phyloP scores from a whole-genome alignment of 2,329 filamentous ascomycete species.

The Tricladium varicosporioides region DNA sequence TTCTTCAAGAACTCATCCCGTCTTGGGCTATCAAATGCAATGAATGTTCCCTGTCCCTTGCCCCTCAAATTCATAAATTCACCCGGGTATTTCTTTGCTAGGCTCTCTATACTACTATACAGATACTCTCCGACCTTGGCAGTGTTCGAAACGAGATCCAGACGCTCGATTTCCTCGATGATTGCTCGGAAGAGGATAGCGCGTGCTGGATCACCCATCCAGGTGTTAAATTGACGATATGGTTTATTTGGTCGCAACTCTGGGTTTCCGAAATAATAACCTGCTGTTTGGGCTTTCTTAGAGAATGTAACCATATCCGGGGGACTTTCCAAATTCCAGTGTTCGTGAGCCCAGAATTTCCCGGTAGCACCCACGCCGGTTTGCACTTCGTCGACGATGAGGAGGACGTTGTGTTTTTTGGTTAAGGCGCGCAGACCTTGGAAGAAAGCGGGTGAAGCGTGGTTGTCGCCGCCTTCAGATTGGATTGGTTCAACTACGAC shows the following conservation, averaged over 20 bases:
- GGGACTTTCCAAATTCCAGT: conserved; percentile 70
- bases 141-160: conserved; percentile 68
- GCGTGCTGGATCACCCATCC: conserved; percentile 80
- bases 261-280: conserved; percentile 79
- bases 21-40: conserved; percentile 73
- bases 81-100: conserved; percentile 64
- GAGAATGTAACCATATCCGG: conserved; percentile 88
- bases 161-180: conserved; percentile 68
- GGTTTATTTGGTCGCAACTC: conserved; percentile 75
- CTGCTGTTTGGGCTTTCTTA: conserved; percentile 83
- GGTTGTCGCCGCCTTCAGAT: conserved; percentile 82
- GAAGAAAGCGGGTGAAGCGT: conserved; percentile 78
- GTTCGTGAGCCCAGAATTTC: conserved; percentile 84
- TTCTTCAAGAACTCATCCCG: conserved; percentile 67
- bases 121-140: conserved; percentile 61
- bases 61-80: conserved; percentile 73
- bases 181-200: conserved; percentile 77
- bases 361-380: conserved; percentile 83
- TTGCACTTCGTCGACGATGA: conserved; percentile 85
- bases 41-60: conserved; percentile 74
- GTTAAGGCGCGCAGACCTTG: conserved; percentile 70
- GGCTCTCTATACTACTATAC: conserved; percentile 59
- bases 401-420: conserved; percentile 63
- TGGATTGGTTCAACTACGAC: conserved; percentile 78
- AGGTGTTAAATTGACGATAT: conserved; percentile 85